Evolutionary conservation across 2,329 filamentous ascomycete genomes (phyloP), one percentile per base, ranked within the genome.

Genomic region (Pyricularia grisea): DNA sequence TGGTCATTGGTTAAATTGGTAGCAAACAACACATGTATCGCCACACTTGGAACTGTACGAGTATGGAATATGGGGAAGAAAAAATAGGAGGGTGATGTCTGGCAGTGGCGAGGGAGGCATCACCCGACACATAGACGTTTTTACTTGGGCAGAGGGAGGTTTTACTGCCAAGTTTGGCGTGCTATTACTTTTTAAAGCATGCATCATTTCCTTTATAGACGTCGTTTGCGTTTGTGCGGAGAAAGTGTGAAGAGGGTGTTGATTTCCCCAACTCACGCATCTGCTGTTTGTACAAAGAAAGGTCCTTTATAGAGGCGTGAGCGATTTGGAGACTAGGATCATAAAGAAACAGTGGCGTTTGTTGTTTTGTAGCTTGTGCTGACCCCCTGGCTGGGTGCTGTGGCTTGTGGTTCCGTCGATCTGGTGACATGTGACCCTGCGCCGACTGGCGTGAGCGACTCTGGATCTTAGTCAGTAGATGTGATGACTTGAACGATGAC

Each of bases 1-100:
- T 99, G 75, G 82, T 98, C 75, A 97, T 99, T 82, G 95, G 95
- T 91, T 99, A 94, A 87, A 79, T 36, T 69, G 33, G 27, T 12
- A 23, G 4, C 14, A 67, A 23, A 27, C 33, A 20, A 55, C 28
- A 67, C 42, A 58, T 25, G 55, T 14, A 61, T 27, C 25, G 64
- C 12, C 36, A 50, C 63, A 50, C 42, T 28, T 42, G 14, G 64
- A 63, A 36, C n/a, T 68, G 67, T 68, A 68, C 31, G 67, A 68
- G 58, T 68, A 68, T 27, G 64, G 64, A 66, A 66, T 11, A 66
- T 12, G 33, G 23, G 50, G 66, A 23, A 50, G 9, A 28, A 50
- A 1, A 42, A 66, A 66, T 28, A 20, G 64, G 23, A 28, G 60
- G 33, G 33, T 36, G n/a, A 6, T 58, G 65, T 55, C 65, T 66